Conservation (phyloP, 345 rosid genomes). For the Reutealis trisperma region DNA sequence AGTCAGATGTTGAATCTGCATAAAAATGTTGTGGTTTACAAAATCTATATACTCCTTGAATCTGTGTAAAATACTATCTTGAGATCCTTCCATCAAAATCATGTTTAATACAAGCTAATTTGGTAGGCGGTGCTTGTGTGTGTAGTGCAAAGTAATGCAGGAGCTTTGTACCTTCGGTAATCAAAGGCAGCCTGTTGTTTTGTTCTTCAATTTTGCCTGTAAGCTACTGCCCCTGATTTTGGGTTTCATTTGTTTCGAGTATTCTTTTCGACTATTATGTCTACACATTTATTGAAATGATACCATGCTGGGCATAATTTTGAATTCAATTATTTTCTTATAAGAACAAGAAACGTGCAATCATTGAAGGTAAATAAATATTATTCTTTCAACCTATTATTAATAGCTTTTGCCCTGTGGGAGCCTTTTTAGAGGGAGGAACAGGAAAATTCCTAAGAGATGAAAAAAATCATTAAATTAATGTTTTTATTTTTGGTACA, state of each 20-base stretch:
- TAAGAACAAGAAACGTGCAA: not conserved
- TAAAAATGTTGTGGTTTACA: constrained; percentile 12
- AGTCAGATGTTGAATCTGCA: constrained; percentile 83
- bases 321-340: too few relatives aligned
- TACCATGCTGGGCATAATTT: too few relatives aligned
- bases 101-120: not conserved
- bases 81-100: constrained; percentile 10
- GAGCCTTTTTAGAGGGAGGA: not conserved
- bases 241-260: not conserved
- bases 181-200: not conserved
- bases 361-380: not conserved
- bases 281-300: too few relatives aligned
- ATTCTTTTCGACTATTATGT: not conserved
- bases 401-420: not conserved
- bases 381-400: too few relatives aligned
- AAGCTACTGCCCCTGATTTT: not conserved
- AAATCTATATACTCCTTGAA: not conserved
- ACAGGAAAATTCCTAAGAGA: too few relatives aligned
- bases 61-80: not conserved
- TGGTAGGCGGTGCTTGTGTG: not conserved
- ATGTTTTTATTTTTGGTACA: too few relatives aligned
- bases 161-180: not conserved
- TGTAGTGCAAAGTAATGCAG: not conserved
- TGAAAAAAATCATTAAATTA: too few relatives aligned
- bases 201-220: not conserved